Evolutionary conservation across 805 yeast species (phyloP).

Genomic region (Komagataella populi): DNA sequence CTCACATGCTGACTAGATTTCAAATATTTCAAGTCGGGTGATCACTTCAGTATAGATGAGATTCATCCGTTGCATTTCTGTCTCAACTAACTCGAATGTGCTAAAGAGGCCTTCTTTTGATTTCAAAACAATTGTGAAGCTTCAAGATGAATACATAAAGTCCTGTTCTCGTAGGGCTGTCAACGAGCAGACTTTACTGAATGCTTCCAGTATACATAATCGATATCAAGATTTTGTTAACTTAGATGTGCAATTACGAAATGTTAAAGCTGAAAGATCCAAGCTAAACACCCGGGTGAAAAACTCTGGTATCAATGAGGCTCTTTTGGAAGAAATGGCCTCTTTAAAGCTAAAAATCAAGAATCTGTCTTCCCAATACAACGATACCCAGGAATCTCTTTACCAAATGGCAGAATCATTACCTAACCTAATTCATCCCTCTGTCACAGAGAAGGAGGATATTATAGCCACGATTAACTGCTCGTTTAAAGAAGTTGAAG

Average conservation of each 20-base stretch:
- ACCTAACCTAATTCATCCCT: constrained; percentile 48
- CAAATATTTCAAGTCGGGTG: neutral
- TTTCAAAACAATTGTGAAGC: constrained; percentile 15
- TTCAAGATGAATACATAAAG: constrained; percentile 13
- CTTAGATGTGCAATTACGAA: constrained; percentile 6
- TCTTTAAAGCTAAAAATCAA: constrained; percentile 16
- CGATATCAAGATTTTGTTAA: constrained; percentile 7
- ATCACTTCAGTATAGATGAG: neutral
- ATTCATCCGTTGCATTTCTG: neutral
- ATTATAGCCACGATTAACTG: constrained; percentile 38
- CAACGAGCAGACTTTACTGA: constrained; percentile 3
- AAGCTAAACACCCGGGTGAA: constrained; percentile 9
- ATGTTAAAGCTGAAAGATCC: constrained; percentile 11
- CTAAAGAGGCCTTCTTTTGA: constrained; percentile 21
- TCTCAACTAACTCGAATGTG: constrained; percentile 8
- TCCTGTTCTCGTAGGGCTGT: constrained; percentile 20
- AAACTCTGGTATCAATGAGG: neutral
- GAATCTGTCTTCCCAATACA: constrained; percentile 11
- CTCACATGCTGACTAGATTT: neutral
- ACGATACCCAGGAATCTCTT: constrained; percentile 21
- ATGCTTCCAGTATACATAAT: constrained; percentile 7
- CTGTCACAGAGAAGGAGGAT: constrained; percentile 28
- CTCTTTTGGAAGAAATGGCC: neutral
- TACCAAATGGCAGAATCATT: constrained; percentile 28
- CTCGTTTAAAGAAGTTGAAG: neutral